Base-by-base conservation (phyloP, 164 flowering plant species). In the Liquidambar formosana region DNA sequence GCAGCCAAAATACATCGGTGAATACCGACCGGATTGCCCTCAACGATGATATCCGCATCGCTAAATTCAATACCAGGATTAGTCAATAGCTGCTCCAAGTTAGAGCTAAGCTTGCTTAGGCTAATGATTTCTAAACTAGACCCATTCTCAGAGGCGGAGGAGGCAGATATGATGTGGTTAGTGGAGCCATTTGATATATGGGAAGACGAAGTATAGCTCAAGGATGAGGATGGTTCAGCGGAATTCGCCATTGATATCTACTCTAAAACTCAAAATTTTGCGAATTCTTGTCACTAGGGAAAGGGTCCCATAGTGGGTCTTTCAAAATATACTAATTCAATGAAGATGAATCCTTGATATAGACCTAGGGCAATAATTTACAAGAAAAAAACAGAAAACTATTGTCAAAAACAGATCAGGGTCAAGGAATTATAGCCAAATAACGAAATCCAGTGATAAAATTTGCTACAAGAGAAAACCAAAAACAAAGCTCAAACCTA, bases 1-100 rank as follows among this genome's bases (percentile, higher is more conserved):
- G 90, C 80, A 56, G 90, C 89, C 65, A 89, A 76, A 57, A 89
- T 83, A 75, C 94, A 89, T 23, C 89, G 70, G 60, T 89, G 89
- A 52, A 86, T 84, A 51, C 88, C 83, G 22, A 89, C 83, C 1
- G 81, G 4, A 51, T 69, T 41, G 0, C 75, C 90, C 57, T 88
- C 94, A 22, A 89, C 89, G 8, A 84, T 45, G n/a, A 89, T 74
- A 6, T 81, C 83, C 10, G 86, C 92, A 74, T 89, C 94, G 53
- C 81, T 79, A 68, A 77, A 88, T 67, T 80, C 86, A 73, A 59
- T 68, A 25, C 69, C 73, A 11, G 70, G 10, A 69, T 83, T 81
- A 65, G 71, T 27, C 71, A 89, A 69, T 1, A 89, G 85, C 66
- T 75, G 77, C 74, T 82, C 94, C 71, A 89, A 70, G 64, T 75